Conservation (phyloP, 148 eudicot genomes). For the Spergularia marina region DNA sequence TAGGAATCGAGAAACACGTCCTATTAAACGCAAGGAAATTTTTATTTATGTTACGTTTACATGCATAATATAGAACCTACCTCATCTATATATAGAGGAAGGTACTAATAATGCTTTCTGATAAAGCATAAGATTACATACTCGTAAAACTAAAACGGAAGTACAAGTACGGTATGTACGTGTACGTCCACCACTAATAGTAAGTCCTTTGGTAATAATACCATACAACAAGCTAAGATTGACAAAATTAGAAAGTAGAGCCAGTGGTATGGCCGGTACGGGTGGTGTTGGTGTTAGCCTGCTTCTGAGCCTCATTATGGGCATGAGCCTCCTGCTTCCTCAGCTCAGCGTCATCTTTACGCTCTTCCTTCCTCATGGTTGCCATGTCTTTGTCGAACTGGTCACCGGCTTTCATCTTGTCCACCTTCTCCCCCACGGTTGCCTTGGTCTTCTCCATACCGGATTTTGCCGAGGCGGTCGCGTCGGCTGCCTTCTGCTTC, state of each 20-base stretch:
- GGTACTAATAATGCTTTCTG: too few species aligned
- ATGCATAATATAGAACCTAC: too few species aligned
- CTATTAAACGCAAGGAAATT: too few species aligned
- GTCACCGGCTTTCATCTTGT: conserved; percentile 16
- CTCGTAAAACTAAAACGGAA: too few species aligned
- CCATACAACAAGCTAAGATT: not conserved
- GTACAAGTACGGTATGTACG: not conserved
- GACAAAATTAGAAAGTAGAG: not conserved
- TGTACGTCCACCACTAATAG: not conserved
- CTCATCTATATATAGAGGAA: too few species aligned
- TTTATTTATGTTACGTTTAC: too few species aligned
- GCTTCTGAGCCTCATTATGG: conserved; percentile 11
- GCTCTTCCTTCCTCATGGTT: conserved; percentile 2
- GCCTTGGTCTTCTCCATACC: conserved; percentile 27
- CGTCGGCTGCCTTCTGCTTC: conserved; percentile 27
- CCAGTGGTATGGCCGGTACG: conserved; percentile 1
- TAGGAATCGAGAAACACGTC: too few species aligned
- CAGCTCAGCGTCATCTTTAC: conserved; percentile 16
- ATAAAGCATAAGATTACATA: too few species aligned
- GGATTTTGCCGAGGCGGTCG: conserved; percentile 8
- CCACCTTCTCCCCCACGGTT: conserved; percentile 23
- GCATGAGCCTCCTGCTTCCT: conserved; percentile 14
- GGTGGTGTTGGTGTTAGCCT: not conserved
- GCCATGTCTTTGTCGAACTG: conserved; percentile 28
- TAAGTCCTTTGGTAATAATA: not conserved